A percentile compares a stretch with the other conserved stretches of the same genome.
These are phyloP conservation scores for Beauveria sp. DNA, from an alignment of 2,329 filamentous ascomycete species.

Conservation along the genomic window DNA sequence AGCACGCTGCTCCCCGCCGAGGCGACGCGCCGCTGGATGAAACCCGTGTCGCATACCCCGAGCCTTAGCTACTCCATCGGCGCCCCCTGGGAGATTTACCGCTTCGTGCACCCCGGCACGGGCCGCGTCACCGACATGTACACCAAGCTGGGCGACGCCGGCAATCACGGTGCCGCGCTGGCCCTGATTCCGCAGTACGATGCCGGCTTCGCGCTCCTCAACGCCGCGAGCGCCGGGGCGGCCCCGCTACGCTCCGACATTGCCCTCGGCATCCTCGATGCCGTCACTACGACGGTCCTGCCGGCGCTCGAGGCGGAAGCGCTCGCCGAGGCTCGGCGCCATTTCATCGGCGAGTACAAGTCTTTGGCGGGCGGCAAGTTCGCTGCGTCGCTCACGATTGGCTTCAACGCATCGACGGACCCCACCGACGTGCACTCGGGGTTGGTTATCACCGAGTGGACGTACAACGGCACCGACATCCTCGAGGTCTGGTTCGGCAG, in stretches of 20 bases:
- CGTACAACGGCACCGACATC: constrained; percentile 15
- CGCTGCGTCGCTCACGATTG: constrained; percentile 12
- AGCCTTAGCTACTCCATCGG: constrained; percentile 31
- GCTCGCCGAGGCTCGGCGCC: constrained; percentile 8
- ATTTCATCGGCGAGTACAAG: constrained; percentile 13
- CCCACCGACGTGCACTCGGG: constrained; percentile 6
- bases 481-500: not conserved
- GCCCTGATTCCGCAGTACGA: constrained; percentile 35
- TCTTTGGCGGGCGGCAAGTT: not conserved
- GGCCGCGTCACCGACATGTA: constrained; percentile 29
- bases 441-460: constrained; percentile 10
- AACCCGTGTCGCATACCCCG: constrained; percentile 30
- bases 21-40: constrained; percentile 27
- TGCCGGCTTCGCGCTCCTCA: constrained; percentile 32
- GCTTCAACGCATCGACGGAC: constrained; percentile 9
- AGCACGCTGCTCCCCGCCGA: not conserved
- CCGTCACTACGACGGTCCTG: constrained; percentile 11
- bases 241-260: not conserved
- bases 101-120: constrained; percentile 28
- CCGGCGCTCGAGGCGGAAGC: constrained; percentile 13
- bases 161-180: constrained; percentile 27
- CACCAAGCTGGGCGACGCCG: constrained; percentile 10
- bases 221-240: constrained; percentile 23
- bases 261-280: constrained; percentile 3
- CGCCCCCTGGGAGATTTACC: constrained; percentile 34